Base-by-base conservation (phyloP, 78 protist species). In the Guillardia theta region DNA sequence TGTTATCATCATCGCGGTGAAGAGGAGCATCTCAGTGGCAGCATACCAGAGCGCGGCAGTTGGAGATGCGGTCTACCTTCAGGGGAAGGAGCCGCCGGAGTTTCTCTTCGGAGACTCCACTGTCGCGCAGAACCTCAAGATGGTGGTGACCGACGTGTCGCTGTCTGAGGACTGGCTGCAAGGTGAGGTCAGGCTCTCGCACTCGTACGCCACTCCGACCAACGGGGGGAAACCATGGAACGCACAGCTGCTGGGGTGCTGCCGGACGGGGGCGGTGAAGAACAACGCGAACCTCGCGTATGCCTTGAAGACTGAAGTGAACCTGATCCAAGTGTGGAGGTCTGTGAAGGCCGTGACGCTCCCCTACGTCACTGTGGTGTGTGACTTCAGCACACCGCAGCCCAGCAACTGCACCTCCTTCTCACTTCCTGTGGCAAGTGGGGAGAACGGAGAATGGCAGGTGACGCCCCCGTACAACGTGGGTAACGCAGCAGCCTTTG, bases 51-150 rank as follows among this genome's bases (percentile, higher is more conserved):
- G n/a, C 6, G 83, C 83, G 41, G 41, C 33, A 0, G 41, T 70
- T 33, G 83, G 83, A 24, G 83, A 70, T 43, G 41, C 15, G 41
- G 46, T 70, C 46, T 36, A 15, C 41, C 36, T 70, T 15, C 36
- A 33, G 27, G 83, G 83, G 45, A 70, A 70, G 83, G 83, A 70
- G 41, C 83, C 83, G 45, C 83, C 83, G 4, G 46, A 70, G 83
- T 24, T 70, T 22, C 41, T 70, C 46, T 70, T 36, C 41, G 83
- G 83, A 36, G 83, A 70, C 41, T 36, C 15, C n/a, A 1, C 9
- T 24, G 33, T 70, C 1, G 41, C 33, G 41, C 9, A 36, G 41
- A 43, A 36, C 46, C 33, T 70, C 10, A 70, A 24, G 83, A 70
- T 70, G 83, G 22, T 12, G 22, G 83, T 70, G 83, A 70, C 83